A percentile compares a stretch with the other conserved stretches of the same genome.
These are phyloP conservation scores for Naganishia vaughanmartiniae DNA, from an alignment of 768 basidiomycete genomes.

Conservation along the genomic window DNA sequence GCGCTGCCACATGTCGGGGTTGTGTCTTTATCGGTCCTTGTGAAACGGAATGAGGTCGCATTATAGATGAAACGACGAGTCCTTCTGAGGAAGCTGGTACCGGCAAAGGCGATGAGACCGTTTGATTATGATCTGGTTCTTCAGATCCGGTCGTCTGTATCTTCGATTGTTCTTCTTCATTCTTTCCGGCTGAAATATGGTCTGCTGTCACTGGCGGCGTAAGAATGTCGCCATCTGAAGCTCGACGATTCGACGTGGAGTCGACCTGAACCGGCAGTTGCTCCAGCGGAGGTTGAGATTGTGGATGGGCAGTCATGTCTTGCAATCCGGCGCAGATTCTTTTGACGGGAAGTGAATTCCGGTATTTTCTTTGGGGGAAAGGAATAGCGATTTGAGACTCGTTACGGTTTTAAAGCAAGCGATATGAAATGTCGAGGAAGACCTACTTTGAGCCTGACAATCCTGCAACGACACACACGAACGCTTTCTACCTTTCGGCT, in stretches of 20 bases:
- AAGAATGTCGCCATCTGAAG: slow-evolving; percentile 14
- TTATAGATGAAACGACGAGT: not conserved
- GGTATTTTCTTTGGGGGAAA: too few relatives aligned
- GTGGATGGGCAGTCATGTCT: not conserved
- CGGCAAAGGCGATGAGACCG: not conserved
- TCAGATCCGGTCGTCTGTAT: not conserved
- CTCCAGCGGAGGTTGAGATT: not conserved
- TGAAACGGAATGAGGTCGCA: not conserved
- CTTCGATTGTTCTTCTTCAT: not conserved
- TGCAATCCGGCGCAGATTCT: not conserved
- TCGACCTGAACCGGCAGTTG: not conserved
- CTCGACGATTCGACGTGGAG: not conserved
- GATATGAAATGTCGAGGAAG: too few relatives aligned
- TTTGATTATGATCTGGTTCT: not conserved
- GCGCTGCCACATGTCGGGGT: not conserved
- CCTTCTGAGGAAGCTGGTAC: not conserved
- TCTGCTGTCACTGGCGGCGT: not conserved
- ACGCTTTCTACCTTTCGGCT: too few relatives aligned
- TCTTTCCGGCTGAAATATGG: not conserved
- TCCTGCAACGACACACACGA: too few relatives aligned
- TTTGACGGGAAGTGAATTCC: not conserved
- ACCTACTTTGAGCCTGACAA: too few relatives aligned
- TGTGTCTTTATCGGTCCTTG: not conserved
- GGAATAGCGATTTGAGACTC: too few relatives aligned
- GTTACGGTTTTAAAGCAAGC: too few relatives aligned